These are phyloP conservation scores for Leishmania braziliensis DNA, from an alignment of 208 protist genomes.

Conservation along the genomic window DNA sequence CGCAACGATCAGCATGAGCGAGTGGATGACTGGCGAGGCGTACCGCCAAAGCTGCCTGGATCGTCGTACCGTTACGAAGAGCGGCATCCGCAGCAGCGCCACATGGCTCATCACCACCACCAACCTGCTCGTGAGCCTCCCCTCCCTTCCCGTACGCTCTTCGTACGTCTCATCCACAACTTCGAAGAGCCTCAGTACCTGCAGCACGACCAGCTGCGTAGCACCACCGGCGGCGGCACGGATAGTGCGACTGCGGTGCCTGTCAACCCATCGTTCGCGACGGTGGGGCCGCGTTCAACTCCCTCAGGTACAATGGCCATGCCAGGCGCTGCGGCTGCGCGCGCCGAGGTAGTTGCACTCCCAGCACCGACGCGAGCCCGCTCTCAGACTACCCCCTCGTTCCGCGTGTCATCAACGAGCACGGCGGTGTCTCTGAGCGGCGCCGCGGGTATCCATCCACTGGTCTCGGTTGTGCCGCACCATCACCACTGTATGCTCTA, in stretches of 20 bases:
- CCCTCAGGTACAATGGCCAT: not conserved
- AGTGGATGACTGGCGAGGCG: not conserved
- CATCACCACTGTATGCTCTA: not conserved
- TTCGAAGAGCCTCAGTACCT: conserved; percentile 13
- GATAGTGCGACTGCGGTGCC: not conserved
- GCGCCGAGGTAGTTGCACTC: not conserved
- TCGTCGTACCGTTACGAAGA: not conserved
- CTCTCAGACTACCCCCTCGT: not conserved
- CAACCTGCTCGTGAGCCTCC: conserved; percentile 1
- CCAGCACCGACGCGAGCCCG: not conserved
- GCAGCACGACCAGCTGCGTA: not conserved
- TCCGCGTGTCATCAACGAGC: too few relatives aligned
- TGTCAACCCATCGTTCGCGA: not conserved
- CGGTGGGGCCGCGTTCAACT: not conserved
- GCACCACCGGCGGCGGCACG: not conserved
- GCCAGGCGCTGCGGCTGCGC: not conserved
- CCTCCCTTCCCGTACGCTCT: conserved; percentile 31
- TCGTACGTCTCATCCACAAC: conserved; percentile 35
- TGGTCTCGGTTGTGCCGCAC: not conserved
- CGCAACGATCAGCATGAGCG: not conserved
- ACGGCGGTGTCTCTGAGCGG: not conserved
- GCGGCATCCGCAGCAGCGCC: not conserved
- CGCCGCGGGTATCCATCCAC: not conserved
- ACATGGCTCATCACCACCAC: not conserved
- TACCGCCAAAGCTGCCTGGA: not conserved